These are phyloP conservation scores for Fibroporia radiculosa DNA, from an alignment of 768 basidiomycete genomes.

Conservation along the genomic window DNA sequence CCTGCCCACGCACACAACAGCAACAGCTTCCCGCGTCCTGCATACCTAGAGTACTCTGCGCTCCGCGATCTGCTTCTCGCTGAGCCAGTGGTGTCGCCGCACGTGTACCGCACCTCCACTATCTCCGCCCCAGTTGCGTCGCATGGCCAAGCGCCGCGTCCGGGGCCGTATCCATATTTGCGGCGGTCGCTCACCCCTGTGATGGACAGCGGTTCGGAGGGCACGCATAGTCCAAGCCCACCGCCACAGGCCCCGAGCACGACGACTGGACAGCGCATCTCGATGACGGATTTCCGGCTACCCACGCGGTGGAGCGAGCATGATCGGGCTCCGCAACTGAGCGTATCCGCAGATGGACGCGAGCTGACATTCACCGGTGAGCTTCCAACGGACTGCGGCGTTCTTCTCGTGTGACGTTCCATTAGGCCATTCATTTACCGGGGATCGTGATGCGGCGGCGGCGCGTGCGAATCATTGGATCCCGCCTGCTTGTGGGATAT, in stretches of 20 bases:
- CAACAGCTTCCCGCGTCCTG: constrained; percentile 50
- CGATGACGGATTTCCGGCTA: constrained; percentile 37
- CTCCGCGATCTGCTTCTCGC: constrained; percentile 56
- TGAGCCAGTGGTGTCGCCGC: constrained; percentile 23
- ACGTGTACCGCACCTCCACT: neutral
- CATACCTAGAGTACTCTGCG: constrained; percentile 72
- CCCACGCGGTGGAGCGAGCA: constrained; percentile 79
- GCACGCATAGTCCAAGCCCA: constrained; percentile 41
- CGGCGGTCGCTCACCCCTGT: constrained; percentile 19
- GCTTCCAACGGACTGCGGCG: constrained; percentile 3
- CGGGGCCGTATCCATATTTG: constrained; percentile 18
- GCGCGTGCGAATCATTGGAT: constrained; percentile 73
- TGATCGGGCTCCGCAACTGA: constrained; percentile 49
- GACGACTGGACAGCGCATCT: constrained; percentile 14
- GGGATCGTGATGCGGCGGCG: constrained; percentile 79
- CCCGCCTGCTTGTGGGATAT: constrained; percentile 83
- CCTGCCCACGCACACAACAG: neutral
- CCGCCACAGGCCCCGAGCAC: constrained; percentile 10
- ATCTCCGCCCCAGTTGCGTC: neutral
- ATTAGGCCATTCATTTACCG: constrained; percentile 43
- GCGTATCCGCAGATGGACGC: constrained; percentile 61
- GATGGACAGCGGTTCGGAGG: constrained; percentile 66
- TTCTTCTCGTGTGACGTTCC: neutral
- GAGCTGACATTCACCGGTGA: constrained; percentile 67
- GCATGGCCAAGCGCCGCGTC: constrained; percentile 7